phyloP scores from a whole-genome alignment of 208 protist genomes.

The Leishmania gerbilli region DNA sequence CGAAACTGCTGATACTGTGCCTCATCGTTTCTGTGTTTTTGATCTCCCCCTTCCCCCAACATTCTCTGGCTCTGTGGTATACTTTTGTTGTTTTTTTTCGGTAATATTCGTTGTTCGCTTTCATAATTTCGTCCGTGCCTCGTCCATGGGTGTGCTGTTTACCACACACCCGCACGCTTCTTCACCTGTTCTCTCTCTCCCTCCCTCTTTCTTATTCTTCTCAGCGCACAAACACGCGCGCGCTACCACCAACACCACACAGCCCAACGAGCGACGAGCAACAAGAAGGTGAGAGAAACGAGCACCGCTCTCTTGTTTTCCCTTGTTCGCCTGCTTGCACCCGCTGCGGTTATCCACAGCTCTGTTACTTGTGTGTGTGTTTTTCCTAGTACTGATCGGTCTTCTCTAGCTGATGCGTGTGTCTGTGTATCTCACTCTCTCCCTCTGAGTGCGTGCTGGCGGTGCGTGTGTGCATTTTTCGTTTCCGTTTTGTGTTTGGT shows the following conservation, averaged over 20 bases:
- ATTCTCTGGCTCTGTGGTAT: background rate
- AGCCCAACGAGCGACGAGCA: background rate
- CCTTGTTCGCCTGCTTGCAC: background rate
- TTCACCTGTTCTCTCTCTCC: background rate
- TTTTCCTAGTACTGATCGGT: background rate
- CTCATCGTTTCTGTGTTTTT: conserved; percentile 10
- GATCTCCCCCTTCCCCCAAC: background rate
- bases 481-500: background rate
- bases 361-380: background rate
- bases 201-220: background rate
- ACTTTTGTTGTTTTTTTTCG: conserved; percentile 7
- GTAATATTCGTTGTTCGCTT: conserved; percentile 4
- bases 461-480: background rate
- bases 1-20: background rate
- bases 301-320: background rate
- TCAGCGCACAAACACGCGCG: background rate
- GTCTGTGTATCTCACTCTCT: background rate
- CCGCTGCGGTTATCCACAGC: background rate
- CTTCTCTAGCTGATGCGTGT: background rate
- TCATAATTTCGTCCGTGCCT: background rate
- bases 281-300: no score
- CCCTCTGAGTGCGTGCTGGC: background rate
- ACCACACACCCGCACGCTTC: background rate
- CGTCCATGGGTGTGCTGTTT: background rate
- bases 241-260: background rate